These are phyloP conservation scores for Ophioceras dolichostomum DNA, from an alignment of 2,329 filamentous ascomycete species.

Conservation along the genomic window DNA sequence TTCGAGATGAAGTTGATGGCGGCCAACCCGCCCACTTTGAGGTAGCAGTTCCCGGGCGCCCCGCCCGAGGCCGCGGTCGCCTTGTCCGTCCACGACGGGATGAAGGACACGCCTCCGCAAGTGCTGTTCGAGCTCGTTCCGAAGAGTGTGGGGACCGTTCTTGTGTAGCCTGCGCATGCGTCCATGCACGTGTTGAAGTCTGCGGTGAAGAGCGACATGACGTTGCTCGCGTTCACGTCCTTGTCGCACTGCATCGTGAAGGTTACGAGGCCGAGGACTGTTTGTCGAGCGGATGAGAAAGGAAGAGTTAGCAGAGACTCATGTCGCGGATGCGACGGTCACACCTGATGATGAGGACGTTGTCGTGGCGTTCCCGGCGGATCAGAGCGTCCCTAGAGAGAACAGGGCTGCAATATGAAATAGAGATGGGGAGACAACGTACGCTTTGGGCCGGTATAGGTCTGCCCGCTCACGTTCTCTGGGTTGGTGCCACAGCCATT, in stretches of 20 bases:
- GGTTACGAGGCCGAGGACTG: slow-evolving; percentile 22
- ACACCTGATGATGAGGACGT: no score
- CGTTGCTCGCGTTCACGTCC: slow-evolving; percentile 22
- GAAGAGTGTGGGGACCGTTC: slow-evolving; percentile 17
- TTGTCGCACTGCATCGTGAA: slow-evolving; percentile 31
- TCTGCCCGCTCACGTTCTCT: slow-evolving; percentile 20
- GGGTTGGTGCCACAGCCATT: slow-evolving; percentile 25
- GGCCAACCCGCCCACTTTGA: slow-evolving; percentile 24
- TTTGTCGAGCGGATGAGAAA: no score
- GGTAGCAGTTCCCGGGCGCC: slow-evolving; percentile 31
- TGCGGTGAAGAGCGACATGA: slow-evolving; percentile 28
- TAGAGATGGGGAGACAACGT: slow-evolving; percentile 7
- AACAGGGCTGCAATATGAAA: neutral
- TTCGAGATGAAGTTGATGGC: slow-evolving; percentile 14
- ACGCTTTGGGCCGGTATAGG: slow-evolving; percentile 25
- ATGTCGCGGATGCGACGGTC: no score
- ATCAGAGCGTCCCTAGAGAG: no score
- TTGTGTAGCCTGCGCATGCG: slow-evolving; percentile 28
- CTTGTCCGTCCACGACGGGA: slow-evolving; percentile 29
- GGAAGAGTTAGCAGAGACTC: no score
- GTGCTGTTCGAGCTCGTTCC: slow-evolving; percentile 17
- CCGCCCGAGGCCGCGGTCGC: slow-evolving; percentile 15
- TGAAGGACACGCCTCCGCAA: slow-evolving; percentile 26
- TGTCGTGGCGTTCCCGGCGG: no score
- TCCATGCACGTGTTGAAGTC: slow-evolving; percentile 33